These are phyloP conservation scores for Russula olivacea DNA, from an alignment of 768 basidiomycete species.

Conservation along the genomic window DNA sequence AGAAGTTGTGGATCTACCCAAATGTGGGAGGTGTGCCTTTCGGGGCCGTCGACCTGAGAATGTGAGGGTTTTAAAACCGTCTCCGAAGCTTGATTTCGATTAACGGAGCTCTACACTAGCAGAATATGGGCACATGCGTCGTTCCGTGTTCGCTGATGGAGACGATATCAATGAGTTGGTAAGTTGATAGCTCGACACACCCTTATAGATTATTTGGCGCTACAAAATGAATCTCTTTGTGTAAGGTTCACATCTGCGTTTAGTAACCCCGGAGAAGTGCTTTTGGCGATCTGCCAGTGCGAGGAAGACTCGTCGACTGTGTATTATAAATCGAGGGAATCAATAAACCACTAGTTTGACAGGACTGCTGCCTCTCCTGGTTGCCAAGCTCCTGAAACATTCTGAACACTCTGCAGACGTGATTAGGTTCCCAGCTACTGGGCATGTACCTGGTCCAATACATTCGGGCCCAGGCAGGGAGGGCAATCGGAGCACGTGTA, in stretches of 20 bases:
- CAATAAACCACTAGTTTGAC: constrained; percentile 12
- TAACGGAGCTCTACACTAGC: background rate
- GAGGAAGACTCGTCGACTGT: constrained; percentile 23
- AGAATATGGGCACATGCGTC: background rate
- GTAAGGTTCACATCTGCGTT: constrained; percentile 16
- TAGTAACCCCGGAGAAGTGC: constrained; percentile 7
- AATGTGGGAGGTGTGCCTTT: constrained; percentile 22
- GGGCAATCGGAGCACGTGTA: background rate
- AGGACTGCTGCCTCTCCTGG: background rate
- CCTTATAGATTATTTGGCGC: no score
- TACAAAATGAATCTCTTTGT: background rate
- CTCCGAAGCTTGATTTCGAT: background rate
- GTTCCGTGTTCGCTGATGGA: constrained; percentile 16
- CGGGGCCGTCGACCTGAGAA: constrained; percentile 15
- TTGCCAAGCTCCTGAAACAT: background rate
- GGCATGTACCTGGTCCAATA: background rate
- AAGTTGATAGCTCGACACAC: background rate
- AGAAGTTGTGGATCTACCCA: constrained; percentile 20
- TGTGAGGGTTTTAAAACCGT: background rate
- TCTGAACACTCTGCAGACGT: background rate
- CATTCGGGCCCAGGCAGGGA: background rate
- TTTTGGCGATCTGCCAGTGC: constrained; percentile 18
- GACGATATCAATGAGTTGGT: constrained; percentile 20
- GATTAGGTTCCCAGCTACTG: background rate
- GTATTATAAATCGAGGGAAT: constrained; percentile 22